Evolutionary conservation across 2,329 filamentous ascomycete species (phyloP).

Genomic region (Zymoseptoria tritici): DNA sequence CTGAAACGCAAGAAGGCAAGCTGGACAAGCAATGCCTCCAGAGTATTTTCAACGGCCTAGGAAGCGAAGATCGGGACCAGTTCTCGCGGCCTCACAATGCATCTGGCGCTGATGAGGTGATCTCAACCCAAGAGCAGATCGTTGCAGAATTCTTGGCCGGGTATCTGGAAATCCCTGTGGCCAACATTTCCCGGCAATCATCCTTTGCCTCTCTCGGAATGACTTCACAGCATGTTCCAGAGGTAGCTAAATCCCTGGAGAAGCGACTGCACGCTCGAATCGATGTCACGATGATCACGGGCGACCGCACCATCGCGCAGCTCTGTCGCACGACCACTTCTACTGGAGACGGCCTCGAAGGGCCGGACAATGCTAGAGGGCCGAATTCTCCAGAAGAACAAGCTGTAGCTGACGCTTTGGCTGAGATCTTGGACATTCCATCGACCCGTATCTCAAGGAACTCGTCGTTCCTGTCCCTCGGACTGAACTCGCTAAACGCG

Average conservation of each 20-base stretch:
- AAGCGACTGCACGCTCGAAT: slow-evolving; percentile 43
- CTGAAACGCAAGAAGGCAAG: slow-evolving; percentile 68
- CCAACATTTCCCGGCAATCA: slow-evolving; percentile 53
- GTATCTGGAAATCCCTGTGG: slow-evolving; percentile 40
- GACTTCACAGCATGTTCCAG: slow-evolving; percentile 51
- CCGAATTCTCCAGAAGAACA: slow-evolving; percentile 51
- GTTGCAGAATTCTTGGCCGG: slow-evolving; percentile 51
- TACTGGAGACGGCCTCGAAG: not conserved
- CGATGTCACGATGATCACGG: slow-evolving; percentile 63
- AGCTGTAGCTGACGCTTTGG: slow-evolving; percentile 49
- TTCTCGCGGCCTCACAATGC: slow-evolving; percentile 30
- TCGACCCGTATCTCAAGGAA: slow-evolving; percentile 48
- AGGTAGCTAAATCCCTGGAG: slow-evolving; percentile 54
- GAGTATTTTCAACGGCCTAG: slow-evolving; percentile 42
- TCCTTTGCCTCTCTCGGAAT: slow-evolving; percentile 73
- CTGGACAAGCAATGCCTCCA: slow-evolving; percentile 54
- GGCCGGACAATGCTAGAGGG: slow-evolving; percentile 3
- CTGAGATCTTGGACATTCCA: slow-evolving; percentile 43
- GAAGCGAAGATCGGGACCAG: slow-evolving; percentile 39
- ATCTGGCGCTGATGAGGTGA: slow-evolving; percentile 33
- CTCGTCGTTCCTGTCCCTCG: slow-evolving; percentile 69
- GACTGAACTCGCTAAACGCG: slow-evolving; percentile 56
- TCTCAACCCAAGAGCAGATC: slow-evolving; percentile 49
- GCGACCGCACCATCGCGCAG: slow-evolving; percentile 57
- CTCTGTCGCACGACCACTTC: slow-evolving; percentile 33